These are phyloP conservation scores for Macroventuria anomochaeta DNA, from an alignment of 2,329 filamentous ascomycete genomes.

Conservation along the genomic window DNA sequence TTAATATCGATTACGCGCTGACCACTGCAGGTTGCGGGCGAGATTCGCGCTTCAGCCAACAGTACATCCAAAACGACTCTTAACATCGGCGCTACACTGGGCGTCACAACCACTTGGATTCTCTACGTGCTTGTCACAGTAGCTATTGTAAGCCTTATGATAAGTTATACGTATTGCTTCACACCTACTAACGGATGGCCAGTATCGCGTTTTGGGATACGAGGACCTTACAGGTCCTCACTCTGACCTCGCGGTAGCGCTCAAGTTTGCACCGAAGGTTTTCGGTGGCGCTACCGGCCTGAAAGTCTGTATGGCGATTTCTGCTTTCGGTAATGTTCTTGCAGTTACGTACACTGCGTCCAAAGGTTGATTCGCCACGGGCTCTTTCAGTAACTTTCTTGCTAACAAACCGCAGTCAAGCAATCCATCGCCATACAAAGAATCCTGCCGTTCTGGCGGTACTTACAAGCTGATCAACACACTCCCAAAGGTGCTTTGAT, in stretches of 20 bases:
- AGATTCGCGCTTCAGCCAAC: too few relatives aligned
- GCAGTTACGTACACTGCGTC: not conserved
- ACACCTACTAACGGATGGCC: not conserved
- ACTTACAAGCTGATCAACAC: not conserved
- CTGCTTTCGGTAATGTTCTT: not conserved
- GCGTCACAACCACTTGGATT: not conserved
- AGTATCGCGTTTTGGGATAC: not conserved
- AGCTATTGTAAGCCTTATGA: not conserved
- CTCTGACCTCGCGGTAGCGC: not conserved
- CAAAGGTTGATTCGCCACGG: not conserved
- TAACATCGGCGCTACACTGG: not conserved
- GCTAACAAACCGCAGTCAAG: not conserved
- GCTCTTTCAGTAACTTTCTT: too few relatives aligned
- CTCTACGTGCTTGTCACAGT: not conserved
- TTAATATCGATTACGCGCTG: too few relatives aligned
- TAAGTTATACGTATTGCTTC: too few relatives aligned
- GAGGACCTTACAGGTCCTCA: not conserved
- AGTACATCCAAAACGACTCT: not conserved
- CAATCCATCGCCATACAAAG: not conserved
- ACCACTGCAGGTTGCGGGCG: too few relatives aligned
- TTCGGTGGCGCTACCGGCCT: not conserved
- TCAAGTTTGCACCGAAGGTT: not conserved
- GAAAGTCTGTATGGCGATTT: not conserved
- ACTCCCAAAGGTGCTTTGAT: not conserved
- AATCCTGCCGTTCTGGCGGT: not conserved